A percentile compares a stretch with the other conserved stretches of the same genome.
Evolutionary conservation across 2,329 filamentous ascomycete species (phyloP).

Genomic region (Trichoderma semiorbis): DNA sequence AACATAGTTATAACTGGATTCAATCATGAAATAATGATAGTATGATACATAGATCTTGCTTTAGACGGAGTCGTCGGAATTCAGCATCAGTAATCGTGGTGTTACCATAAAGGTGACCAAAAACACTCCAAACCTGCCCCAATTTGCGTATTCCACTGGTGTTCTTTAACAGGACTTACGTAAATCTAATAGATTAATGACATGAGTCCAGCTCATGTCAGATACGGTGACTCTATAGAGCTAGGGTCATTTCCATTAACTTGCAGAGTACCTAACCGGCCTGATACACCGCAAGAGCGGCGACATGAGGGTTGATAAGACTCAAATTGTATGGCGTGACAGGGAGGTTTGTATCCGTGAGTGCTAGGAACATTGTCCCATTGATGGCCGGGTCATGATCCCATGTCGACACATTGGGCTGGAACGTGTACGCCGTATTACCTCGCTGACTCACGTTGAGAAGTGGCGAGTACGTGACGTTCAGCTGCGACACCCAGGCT

Average conservation of each 20-base stretch:
- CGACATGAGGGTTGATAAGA: conserved; percentile 72
- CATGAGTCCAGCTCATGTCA: background rate
- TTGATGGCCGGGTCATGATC: conserved; percentile 67
- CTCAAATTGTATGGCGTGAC: conserved; percentile 75
- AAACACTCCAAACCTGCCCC: background rate
- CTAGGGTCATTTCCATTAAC: background rate
- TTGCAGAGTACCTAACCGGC: background rate
- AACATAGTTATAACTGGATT: background rate
- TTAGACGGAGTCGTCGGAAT: background rate
- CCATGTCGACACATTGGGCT: conserved; percentile 68
- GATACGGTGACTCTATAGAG: background rate
- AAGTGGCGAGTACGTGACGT: conserved; percentile 66
- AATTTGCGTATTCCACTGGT: background rate
- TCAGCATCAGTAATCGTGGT: background rate
- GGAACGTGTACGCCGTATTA: conserved; percentile 63
- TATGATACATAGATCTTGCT: background rate
- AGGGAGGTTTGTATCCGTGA: conserved; percentile 66
- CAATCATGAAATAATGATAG: background rate
- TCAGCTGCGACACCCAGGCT: conserved; percentile 74
- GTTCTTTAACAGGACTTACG: background rate
- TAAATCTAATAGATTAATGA: background rate
- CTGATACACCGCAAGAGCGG: conserved; percentile 66
- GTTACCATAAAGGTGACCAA: background rate
- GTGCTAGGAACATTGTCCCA: conserved; percentile 72
- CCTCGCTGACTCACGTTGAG: conserved; percentile 44